Evolutionary conservation across 2,329 filamentous ascomycete genomes (phyloP).

Genomic region (Amylocarpus encephaloides): DNA sequence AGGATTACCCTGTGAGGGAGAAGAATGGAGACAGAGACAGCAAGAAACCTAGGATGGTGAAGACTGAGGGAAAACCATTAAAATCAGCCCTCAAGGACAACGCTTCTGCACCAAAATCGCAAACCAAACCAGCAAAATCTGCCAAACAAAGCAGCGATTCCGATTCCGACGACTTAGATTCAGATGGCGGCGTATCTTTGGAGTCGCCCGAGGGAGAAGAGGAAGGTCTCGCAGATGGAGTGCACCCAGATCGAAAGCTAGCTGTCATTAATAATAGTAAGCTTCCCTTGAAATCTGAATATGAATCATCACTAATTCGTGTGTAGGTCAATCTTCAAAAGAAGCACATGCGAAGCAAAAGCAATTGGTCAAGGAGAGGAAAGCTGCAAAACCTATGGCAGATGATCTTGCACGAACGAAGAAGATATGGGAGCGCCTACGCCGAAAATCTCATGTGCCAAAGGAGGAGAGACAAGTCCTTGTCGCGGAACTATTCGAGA

Average conservation of each 20-base stretch:
- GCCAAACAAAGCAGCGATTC: slow-evolving; percentile 33
- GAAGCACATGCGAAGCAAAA: slow-evolving; percentile 95
- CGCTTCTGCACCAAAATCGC: slow-evolving; percentile 5
- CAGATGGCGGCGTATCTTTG: slow-evolving; percentile 28
- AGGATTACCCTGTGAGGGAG: slow-evolving; percentile 34
- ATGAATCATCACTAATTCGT: slow-evolving; percentile 27
- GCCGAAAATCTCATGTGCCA: slow-evolving; percentile 88
- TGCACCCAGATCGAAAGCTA: slow-evolving; percentile 32
- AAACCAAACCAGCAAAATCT: slow-evolving; percentile 22
- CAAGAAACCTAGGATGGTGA: slow-evolving; percentile 46
- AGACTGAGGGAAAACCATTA: slow-evolving; percentile 1
- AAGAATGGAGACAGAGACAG: slow-evolving; percentile 34
- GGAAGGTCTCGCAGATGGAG: slow-evolving; percentile 27
- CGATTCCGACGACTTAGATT: slow-evolving; percentile 36
- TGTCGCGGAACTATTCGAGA: slow-evolving; percentile 81
- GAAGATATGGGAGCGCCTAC: slow-evolving; percentile 92
- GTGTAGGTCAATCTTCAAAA: slow-evolving; percentile 57
- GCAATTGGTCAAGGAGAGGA: slow-evolving; percentile 78
- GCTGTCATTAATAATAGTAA: slow-evolving; percentile 27
- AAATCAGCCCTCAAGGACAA: slow-evolving; percentile 1
- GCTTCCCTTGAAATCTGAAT: slow-evolving; percentile 28
- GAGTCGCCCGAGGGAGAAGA: slow-evolving; percentile 1
- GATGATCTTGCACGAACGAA: slow-evolving; percentile 85
- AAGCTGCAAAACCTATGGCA: slow-evolving; percentile 85
- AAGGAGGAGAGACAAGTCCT: slow-evolving; percentile 82